Conservation (phyloP, 345 rosid species). For the Lepidium sativum region DNA sequence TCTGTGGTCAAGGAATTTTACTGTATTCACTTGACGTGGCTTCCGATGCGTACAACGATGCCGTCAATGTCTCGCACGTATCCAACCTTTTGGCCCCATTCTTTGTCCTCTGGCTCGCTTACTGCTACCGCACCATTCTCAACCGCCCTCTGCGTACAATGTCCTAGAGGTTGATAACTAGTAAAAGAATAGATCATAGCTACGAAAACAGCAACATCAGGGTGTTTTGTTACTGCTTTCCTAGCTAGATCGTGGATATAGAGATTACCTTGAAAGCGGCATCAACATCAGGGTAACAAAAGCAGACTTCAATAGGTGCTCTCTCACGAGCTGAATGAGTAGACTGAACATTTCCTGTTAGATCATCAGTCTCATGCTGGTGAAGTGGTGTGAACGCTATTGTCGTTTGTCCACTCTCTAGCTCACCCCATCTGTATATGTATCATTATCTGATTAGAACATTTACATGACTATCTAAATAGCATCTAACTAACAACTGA, state of each 20-base stretch:
- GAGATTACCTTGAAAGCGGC: slow-evolving; percentile 80
- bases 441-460: neutral
- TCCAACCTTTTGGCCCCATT: slow-evolving; percentile 90
- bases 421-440: slow-evolving; percentile 71
- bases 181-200: no score
- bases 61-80: slow-evolving; percentile 79
- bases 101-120: slow-evolving; percentile 63
- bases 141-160: slow-evolving; percentile 62
- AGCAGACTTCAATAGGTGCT: slow-evolving; percentile 66
- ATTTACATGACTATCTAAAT: neutral
- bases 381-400: slow-evolving; percentile 71
- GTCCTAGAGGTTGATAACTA: no score
- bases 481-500: neutral
- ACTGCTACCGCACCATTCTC: slow-evolving; percentile 66
- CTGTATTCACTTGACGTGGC: slow-evolving; percentile 41
- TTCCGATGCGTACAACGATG: slow-evolving; percentile 57
- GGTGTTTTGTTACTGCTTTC: no score
- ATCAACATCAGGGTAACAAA: slow-evolving; percentile 63
- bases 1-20: neutral
- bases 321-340: slow-evolving; percentile 28
- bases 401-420: slow-evolving; percentile 80
- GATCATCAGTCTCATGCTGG: slow-evolving; percentile 72
- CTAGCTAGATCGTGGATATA: no score
- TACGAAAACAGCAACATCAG: no score
- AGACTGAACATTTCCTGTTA: slow-evolving; percentile 51